Base-by-base conservation (phyloP, 768 basidiomycete genomes). In the Harrya chromipes region DNA sequence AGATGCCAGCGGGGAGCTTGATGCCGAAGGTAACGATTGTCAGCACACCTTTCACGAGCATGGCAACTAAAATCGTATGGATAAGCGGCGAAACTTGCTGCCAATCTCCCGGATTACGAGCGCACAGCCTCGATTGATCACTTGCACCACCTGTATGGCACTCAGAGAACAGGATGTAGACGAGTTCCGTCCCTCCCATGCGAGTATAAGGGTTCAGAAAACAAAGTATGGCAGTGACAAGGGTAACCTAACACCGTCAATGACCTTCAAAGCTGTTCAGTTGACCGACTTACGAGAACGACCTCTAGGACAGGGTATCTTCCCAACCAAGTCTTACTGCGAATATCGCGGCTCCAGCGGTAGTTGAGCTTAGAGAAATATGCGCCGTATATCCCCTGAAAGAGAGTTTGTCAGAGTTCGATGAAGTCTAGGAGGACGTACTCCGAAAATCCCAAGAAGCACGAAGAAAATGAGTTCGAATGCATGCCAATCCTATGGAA, bases 111-210 rank as follows among this genome's bases (percentile, higher is more conserved):
- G 83, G 81, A 56, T 88, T 72, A 40, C 79, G 62, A 38, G 87
- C 78, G 65, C 94, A 98, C 13, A 97, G 74, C 1, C 83, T 83
- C 3, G 72, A 78, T 46, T 84, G 79, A 16, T 72, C 75, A 56
- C 83, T 75, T 6, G 70, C 60, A 47, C 81, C 77, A 41, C 77
- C 80, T 0, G 73, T 65, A 24, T 74, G 77, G 60, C 95, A 99
- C 70, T 97, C 94, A 1, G 87, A 78, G 62, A 97, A 92, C 40
- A 97, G 82, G 53, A 85, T 85, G 64, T 90, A 93, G 46, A 99
- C 88, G 20, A 97, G 84, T 61, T 99, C 94, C 2, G 95, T 94
- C 4, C 95, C 92, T 45, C 93, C 87, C 88, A 97, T 94, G 33
- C 87, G 83, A 6, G 91, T 87, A 63, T 85, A 97, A 0, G 89